phyloP scores from a whole-genome alignment of 257 asterid species.

The Solanum bulbocastanum region DNA sequence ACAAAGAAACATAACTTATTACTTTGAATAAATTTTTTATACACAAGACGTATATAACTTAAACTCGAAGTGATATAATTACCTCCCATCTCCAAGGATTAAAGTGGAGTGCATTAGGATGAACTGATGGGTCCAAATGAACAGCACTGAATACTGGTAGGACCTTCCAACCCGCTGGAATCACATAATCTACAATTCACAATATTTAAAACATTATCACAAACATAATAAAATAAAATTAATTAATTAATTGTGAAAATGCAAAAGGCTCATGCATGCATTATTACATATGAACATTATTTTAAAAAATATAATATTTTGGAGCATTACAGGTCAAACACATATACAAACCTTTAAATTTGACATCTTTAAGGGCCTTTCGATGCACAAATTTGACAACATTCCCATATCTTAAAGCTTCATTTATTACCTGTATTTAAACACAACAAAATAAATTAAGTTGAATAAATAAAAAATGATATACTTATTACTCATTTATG shows the following conservation, averaged over 20 bases:
- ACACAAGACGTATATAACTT: not conserved
- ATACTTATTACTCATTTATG: too few species aligned
- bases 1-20: not conserved
- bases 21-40: not conserved
- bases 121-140: slow-evolving; percentile 62
- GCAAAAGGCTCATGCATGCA: slow-evolving; percentile 29
- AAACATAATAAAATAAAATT: not conserved
- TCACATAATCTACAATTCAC: slow-evolving; percentile 33
- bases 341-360: slow-evolving; percentile 43
- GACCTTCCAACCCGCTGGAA: slow-evolving; percentile 88
- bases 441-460: not conserved
- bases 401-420: slow-evolving; percentile 81
- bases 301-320: not conserved
- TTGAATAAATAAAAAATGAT: not conserved
- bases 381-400: slow-evolving; percentile 86
- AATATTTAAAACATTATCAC: not conserved
- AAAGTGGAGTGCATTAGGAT: slow-evolving; percentile 37
- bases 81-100: slow-evolving; percentile 88
- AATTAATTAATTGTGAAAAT: not conserved
- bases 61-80: not conserved
- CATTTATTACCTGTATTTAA: slow-evolving; percentile 61
- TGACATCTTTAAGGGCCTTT: slow-evolving; percentile 74
- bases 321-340: not conserved
- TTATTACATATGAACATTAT: slow-evolving; percentile 6
- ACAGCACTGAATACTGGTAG: slow-evolving; percentile 73